Evolutionary conservation across 768 basidiomycete genomes (phyloP).

Genomic region (Lactarius sanguifluus): DNA sequence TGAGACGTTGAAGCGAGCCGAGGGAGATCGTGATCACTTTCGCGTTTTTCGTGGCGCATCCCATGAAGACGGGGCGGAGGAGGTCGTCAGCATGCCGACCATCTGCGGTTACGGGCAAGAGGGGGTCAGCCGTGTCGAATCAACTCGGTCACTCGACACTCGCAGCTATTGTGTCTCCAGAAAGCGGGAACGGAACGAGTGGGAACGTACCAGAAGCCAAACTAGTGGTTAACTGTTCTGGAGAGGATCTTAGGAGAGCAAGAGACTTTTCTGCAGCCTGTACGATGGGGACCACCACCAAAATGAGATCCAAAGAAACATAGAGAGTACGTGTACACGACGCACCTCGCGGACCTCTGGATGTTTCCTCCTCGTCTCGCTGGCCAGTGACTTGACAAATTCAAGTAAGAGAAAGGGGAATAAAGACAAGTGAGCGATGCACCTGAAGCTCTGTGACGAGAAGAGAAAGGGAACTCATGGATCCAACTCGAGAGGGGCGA

Average conservation of each 20-base stretch:
- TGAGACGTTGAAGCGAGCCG: slow-evolving; percentile 87
- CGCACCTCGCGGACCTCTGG: slow-evolving; percentile 91
- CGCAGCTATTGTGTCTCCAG: neutral
- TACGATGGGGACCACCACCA: neutral
- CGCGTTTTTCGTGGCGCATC: slow-evolving; percentile 87
- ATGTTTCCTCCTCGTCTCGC: slow-evolving; percentile 85
- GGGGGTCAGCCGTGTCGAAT: neutral
- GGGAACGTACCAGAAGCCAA: slow-evolving; percentile 63
- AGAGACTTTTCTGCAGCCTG: slow-evolving; percentile 88
- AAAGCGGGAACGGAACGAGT: no score
- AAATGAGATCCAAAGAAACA: neutral
- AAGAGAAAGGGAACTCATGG: slow-evolving; percentile 68
- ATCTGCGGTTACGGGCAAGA: slow-evolving; percentile 43
- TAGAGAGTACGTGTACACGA: slow-evolving; percentile 7
- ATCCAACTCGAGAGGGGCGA: neutral
- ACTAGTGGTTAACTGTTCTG: slow-evolving; percentile 71
- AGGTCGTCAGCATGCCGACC: slow-evolving; percentile 79
- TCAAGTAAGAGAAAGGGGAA: slow-evolving; percentile 11
- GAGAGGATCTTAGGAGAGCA: slow-evolving; percentile 74
- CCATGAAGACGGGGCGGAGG: slow-evolving; percentile 88
- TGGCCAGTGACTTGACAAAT: slow-evolving; percentile 68
- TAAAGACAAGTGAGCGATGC: slow-evolving; percentile 18
- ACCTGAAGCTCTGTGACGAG: slow-evolving; percentile 76
- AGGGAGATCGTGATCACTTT: slow-evolving; percentile 94
- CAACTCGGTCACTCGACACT: no score